A percentile compares a stretch with the other conserved stretches of the same genome.
These are phyloP conservation scores for Clavulina sp. DNA, from an alignment of 768 basidiomycete genomes.

Conservation along the genomic window DNA sequence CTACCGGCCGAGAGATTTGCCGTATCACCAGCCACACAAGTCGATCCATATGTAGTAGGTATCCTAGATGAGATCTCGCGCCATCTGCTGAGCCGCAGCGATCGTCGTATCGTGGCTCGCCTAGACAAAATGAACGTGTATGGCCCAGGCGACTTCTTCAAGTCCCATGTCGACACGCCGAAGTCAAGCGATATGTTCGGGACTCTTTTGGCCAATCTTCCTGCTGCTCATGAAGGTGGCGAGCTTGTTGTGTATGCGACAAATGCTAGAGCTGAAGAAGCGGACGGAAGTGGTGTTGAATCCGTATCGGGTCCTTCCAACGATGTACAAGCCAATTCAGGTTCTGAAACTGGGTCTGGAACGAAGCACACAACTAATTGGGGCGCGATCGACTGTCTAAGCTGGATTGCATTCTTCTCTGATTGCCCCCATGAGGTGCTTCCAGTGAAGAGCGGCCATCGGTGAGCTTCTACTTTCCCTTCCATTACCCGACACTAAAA, in stretches of 20 bases:
- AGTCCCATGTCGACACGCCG: neutral
- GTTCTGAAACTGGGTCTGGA: constrained; percentile 2
- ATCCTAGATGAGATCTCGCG: neutral
- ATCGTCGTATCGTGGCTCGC: neutral
- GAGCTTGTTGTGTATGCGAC: neutral
- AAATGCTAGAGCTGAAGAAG: neutral
- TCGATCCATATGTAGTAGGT: neutral
- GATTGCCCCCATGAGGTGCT: constrained; percentile 31
- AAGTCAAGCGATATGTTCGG: neutral
- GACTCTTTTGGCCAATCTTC: neutral
- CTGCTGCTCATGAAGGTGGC: neutral
- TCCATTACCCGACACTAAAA: neutral
- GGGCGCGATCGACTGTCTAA: constrained; percentile 10
- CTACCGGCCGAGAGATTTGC: constrained; percentile 1
- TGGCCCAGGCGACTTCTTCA: neutral
- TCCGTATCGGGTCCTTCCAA: too few relatives aligned
- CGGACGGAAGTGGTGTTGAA: neutral
- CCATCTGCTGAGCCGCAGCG: neutral
- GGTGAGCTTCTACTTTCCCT: constrained; percentile 12
- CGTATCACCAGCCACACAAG: neutral
- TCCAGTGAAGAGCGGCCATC: constrained; percentile 25
- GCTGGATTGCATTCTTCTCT: constrained; percentile 27
- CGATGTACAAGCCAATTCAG: too few relatives aligned
- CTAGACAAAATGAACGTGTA: neutral
- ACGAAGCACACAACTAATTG: neutral